Conservation (phyloP, 192 early-diverging fungal genomes). For the Coemansia sp. region DNA sequence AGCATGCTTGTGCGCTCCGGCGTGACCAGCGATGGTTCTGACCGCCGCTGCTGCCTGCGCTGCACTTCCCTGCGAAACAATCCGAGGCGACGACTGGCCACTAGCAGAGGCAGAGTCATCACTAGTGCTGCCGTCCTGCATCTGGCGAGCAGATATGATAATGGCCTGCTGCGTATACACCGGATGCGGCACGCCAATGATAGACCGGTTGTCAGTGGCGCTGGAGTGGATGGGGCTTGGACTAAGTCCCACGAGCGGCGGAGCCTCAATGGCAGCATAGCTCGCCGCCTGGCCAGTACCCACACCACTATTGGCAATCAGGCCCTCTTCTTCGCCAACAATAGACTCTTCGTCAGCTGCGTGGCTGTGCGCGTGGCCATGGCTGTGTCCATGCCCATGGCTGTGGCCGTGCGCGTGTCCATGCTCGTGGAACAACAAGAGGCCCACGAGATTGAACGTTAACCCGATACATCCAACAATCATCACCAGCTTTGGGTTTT, state of each 20-base stretch:
- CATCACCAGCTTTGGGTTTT: conserved; percentile 70
- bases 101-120: conserved; percentile 16
- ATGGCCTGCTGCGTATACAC: conserved; percentile 56
- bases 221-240: conserved; percentile 21
- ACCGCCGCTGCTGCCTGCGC: conserved; percentile 8
- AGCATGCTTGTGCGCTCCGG: background rate
- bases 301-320: conserved; percentile 15
- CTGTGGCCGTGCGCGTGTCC: conserved; percentile 61
- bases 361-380: conserved; percentile 24
- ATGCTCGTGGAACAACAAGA: conserved; percentile 79
- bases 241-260: background rate
- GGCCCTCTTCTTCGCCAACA: conserved; percentile 29
- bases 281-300: background rate
- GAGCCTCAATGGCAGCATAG: conserved; percentile 27
- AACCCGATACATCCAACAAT: conserved; percentile 79
- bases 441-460: conserved; percentile 72
- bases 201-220: conserved; percentile 44
- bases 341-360: conserved; percentile 39
- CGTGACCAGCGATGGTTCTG: background rate
- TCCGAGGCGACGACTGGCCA: conserved; percentile 18
- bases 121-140: conserved; percentile 15
- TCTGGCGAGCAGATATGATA: conserved; percentile 47
- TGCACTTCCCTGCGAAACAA: background rate
- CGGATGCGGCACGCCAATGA: conserved; percentile 56
- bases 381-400: conserved; percentile 43